Evolutionary conservation across 176 grass and related monocot species (phyloP), one percentile per base, ranked within the genome.

Genomic region (Musa acuminata): DNA sequence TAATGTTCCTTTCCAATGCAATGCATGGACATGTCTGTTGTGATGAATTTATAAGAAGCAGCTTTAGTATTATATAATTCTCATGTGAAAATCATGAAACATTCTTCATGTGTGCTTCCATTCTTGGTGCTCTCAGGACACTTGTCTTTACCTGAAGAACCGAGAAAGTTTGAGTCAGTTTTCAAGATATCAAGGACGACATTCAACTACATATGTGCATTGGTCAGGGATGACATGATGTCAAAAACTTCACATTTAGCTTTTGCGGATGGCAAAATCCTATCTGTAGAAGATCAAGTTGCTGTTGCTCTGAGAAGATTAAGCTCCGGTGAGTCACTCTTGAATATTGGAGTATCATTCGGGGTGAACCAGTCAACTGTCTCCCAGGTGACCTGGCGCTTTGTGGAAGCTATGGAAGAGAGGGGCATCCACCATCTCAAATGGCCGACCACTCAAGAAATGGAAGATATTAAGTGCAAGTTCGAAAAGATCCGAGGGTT

Each of bases 401-500:
- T 75, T 35, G 72, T 75, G 8, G 72, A 75, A 23, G 13, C 13
- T 20, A 75, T 75, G 72, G 72, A 75, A 59, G 54, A 63, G 17
- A 8, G 59, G 1, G 59, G 19, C 8, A 63, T 14, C 59, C 6
- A 21, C 59, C 59, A 63, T 21, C 17, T 63, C 7, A 2, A 19
- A 16, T 63, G 16, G 59, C 59, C 59, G 9, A 63, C 16, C 21
- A 8, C 16, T 63, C 19, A 8, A 63, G 19, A 63, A 17, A 63
- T 21, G 17, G 13, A 21, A 21, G 21, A 21, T 8, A 63, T 63
- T 8, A 21, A 63, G 59, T 63, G 19, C 21, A 21, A 14, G 21
- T 63, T 63, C 21, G 35, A 70, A 22, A 65, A 22, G 23, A 22
- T 65, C 23, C 66, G 80, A 0, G 83, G 78, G 50, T 71, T 92